Base-by-base conservation (phyloP, 202 grass and related monocot species). In the Eragrostis tef region DNA sequence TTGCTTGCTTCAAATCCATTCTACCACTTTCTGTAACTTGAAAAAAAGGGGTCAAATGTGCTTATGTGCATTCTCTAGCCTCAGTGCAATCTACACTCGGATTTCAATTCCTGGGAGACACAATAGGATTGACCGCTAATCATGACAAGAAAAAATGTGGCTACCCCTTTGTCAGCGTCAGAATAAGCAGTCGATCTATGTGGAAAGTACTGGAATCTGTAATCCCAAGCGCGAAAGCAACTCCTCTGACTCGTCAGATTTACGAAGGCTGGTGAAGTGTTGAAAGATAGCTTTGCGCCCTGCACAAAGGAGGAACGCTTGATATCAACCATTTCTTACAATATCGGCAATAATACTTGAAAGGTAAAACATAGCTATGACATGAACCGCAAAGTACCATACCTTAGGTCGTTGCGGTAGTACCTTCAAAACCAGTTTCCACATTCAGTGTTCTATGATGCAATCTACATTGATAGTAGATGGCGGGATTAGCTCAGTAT, bases 401-500 rank as follows among this genome's bases (percentile, higher is more conserved):
- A 45, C 53, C 71, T 70, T 9, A 26, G 26, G 46, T 52, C 47
- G 5, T 52, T 11, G 15, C 11, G 69, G 11, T 25, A 27, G 58
- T 64, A 24, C 13, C 56, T 64, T 64, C 41, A 11, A 52, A 79
- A 44, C 11, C 44, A 67, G 5, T 83, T 65, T 83, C 27, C 24
- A 50, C 59, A 73, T 79, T 59, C 39, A 73, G 13, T 79, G 26
- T 83, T 70, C 36, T 29, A 61, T n/a, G 58, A 61, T 44, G 68
- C n/a, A n/a, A 67, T 24, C 61, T 24, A 45, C 6, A 20, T 14
- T 27, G 70, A 46, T 47, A 64, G 43, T 14, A 46, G 0, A 41
- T n/a, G 51, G 3, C n/a, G 0, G 0, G 16, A 71, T 75, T 49
- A 90, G 13, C 67, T 61, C 49, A 49, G 15, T 17, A 47, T 64